Base-by-base conservation (phyloP, 345 rosid genomes). In the Citrus inodora region DNA sequence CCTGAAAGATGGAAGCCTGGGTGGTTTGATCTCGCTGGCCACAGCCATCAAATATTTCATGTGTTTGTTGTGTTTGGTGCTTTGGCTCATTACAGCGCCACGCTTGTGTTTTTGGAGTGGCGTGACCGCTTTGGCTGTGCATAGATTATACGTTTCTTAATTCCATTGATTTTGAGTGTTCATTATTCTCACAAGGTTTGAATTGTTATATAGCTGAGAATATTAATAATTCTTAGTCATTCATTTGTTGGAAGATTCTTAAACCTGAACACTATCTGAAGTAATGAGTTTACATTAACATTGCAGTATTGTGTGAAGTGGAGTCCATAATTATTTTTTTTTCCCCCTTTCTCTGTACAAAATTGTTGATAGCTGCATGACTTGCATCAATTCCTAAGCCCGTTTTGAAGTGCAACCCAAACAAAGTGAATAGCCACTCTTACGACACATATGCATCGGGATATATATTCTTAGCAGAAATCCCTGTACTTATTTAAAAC, bases 1-100 rank as follows among this genome's bases (percentile, higher is more conserved):
- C 98, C 97, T 5, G 98, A 93, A 85, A 85, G 93, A 80, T 84
- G 90, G 80, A 95, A 83, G 71, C 97, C 95, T 0, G 98, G 98
- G 4, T 87, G 92, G 92, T 93, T 95, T 69, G 98, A 95, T 75
- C 84, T 89, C 4, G 89, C 93, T 1, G 97, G 98, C 0, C 98
- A 95, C 56, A 95, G 98, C 64, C 98, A 92, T 82, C 98, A 95
- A 80, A 90, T 95, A 28, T 95, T 95, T 62, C 98, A 93, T 83
- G 89, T 93, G 14, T 82, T 95, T n/a, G 98, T 95, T 80, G 76
- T 95, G 79, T 75, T 91, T 82, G 98, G 98, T 62, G 98, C 98
- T 17, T 81, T 93, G 89, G 95, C 98, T 56, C 98, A 95, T 79
- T 95, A 95, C 74, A 92, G 89, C 33, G 93, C 98, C 24, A 85